Evolutionary conservation across 208 protist species (phyloP).

Genomic region (Acanthamoeba lenticulata): DNA sequence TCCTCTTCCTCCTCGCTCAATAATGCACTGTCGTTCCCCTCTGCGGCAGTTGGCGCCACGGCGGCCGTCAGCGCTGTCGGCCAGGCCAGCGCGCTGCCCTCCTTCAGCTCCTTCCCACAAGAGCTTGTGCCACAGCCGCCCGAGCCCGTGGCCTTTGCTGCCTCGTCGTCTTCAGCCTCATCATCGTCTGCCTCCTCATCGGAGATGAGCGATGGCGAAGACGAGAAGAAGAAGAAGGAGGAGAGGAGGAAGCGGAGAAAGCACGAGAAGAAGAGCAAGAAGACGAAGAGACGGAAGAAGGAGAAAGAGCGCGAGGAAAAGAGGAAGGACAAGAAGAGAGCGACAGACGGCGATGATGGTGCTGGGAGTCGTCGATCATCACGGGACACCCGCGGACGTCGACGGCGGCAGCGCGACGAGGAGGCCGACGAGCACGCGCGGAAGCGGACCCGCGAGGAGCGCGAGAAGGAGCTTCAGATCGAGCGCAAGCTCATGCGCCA

Average conservation of each 20-base stretch:
- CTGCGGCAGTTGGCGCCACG: background rate
- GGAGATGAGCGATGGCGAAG: background rate
- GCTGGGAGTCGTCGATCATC: too few species aligned
- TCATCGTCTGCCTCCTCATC: background rate
- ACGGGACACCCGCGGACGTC: background rate
- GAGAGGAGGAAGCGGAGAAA: background rate
- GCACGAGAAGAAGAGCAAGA: background rate
- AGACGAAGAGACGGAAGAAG: background rate
- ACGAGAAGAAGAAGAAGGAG: background rate
- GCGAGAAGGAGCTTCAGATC: slow-evolving; percentile 30
- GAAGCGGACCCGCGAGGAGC: slow-evolving; percentile 1
- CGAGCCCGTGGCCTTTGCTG: background rate
- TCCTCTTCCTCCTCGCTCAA: background rate
- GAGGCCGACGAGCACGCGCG: background rate
- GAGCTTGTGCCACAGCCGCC: slow-evolving; percentile 11
- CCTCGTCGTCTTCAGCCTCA: background rate
- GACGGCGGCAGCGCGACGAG: background rate
- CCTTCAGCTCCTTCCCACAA: background rate
- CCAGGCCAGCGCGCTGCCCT: background rate
- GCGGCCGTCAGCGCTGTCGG: background rate
- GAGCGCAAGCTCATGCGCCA: background rate
- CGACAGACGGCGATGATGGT: background rate
- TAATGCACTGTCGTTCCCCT: background rate
- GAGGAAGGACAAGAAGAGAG: background rate
- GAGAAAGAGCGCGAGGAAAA: background rate